These are phyloP conservation scores for Annulohypoxylon stygium DNA, from an alignment of 495 filamentous ascomycete genomes.

Conservation along the genomic window DNA sequence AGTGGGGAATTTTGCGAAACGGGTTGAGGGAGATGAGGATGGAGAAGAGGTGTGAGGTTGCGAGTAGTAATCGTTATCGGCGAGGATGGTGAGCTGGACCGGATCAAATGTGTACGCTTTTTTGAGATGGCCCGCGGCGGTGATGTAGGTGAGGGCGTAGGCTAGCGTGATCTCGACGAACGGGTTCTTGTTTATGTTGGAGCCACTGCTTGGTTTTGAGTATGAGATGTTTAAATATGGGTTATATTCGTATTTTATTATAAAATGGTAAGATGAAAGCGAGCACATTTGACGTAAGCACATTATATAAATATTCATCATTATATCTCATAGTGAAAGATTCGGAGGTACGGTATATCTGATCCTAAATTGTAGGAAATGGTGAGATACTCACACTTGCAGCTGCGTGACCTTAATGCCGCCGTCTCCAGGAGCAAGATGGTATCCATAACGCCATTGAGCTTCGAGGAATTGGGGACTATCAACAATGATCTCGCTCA, in stretches of 20 bases:
- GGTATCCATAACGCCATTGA: conserved; percentile 85
- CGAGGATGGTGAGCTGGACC: conserved; percentile 84
- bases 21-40: conserved; percentile 43
- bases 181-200: conserved; percentile 67
- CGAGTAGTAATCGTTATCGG: conserved; percentile 97
- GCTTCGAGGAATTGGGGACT: conserved; percentile 92
- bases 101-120: conserved; percentile 72
- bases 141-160: conserved; percentile 88
- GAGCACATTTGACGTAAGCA: background rate
- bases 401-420: conserved; percentile 83
- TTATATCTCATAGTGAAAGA: background rate
- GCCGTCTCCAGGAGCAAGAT: conserved; percentile 73
- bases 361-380: conserved; percentile 15
- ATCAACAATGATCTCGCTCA: conserved; percentile 81
- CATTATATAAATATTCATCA: background rate
- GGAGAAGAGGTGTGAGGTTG: conserved; percentile 61
- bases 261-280: background rate
- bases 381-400: conserved; percentile 72
- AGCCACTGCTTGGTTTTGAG: conserved; percentile 47
- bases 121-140: conserved; percentile 65
- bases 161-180: conserved; percentile 92
- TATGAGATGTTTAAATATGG: conserved; percentile 1
- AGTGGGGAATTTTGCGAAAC: conserved; percentile 83
- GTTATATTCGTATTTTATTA: background rate
- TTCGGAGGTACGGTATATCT: background rate